Base-by-base conservation (phyloP, 2,329 filamentous ascomycete species). In the Amesomyces nigricolor region DNA sequence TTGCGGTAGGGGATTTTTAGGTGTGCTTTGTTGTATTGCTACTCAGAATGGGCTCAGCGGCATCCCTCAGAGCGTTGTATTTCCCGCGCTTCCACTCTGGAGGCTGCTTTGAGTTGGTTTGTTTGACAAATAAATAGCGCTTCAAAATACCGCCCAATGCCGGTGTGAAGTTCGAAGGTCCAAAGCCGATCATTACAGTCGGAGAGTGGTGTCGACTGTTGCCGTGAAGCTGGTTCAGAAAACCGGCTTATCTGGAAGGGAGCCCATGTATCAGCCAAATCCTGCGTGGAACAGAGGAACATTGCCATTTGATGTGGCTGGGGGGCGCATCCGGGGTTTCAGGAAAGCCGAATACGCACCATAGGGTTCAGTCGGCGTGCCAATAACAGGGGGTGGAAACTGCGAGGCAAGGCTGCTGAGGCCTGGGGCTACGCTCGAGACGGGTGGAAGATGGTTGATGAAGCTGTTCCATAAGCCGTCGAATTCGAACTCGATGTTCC, bases 401-500 rank as follows among this genome's bases (percentile, higher is more conserved):
- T 63, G 61, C 30, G 57, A 35, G 16, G 60, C 54, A 45, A 59
- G 47, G 22, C 17, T 57, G n/a, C 32, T 53, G n/a, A 58, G 53
- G 4, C 39, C 49, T 10, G 57, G 51, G 5, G 51, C 54, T 16
- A 58, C 58, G 11, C 56, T 53, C 10, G 60, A 61, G 17, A 58
- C 61, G 26, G 61, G 60, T n/a, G 59, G 58, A 5, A 61, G 57
- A 37, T 63, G 57, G 51, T 59, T 62, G 53, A 60, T 62, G 54
- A 58, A 63, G 53, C 58, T 63, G 46, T 64, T 63, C 70, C 70
- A 73, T 26, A 73, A 55, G 50, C 61, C 66, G 42, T 72, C 70
- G 48, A 73, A 71, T 42, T 72, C 66, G 45, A 73, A 67, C 51
- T 71, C 70, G 5, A 65, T 60, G 10, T 74, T 70, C 6, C 61